phyloP scores from a whole-genome alignment of 331 rosid genomes.

The Acacia pycnantha region DNA sequence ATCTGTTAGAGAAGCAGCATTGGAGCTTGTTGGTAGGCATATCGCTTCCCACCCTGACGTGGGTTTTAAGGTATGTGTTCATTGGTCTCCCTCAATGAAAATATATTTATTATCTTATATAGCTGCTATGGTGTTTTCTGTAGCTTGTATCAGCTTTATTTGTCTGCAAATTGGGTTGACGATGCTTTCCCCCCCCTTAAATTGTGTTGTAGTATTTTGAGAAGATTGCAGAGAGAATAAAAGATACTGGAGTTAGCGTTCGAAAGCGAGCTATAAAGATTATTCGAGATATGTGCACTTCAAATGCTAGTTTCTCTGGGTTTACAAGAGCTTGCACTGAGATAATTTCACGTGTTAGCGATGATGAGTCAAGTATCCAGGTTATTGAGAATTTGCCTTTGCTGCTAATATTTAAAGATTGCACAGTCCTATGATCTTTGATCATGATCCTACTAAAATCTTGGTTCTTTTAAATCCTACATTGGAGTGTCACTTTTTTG shows the following conservation, averaged over 20 bases:
- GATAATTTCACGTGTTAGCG: slow-evolving; percentile 88
- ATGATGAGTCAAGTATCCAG: slow-evolving; percentile 95
- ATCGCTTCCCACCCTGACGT: slow-evolving; percentile 99
- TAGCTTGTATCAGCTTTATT: slow-evolving; percentile 3
- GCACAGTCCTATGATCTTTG: not conserved
- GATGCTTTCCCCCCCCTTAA: not conserved
- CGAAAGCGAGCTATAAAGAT: slow-evolving; percentile 96
- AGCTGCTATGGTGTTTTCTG: slow-evolving; percentile 3
- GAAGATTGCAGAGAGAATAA: slow-evolving; percentile 94
- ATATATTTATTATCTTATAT: not conserved
- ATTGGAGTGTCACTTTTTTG: not conserved
- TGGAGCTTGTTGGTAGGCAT: slow-evolving; percentile 99
- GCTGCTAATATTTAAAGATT: not conserved
- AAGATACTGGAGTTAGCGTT: slow-evolving; percentile 97
- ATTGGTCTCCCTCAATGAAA: slow-evolving; percentile 4
- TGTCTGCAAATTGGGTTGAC: slow-evolving; percentile 19
- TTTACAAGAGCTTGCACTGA: slow-evolving; percentile 88
- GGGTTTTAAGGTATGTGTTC: slow-evolving; percentile 81
- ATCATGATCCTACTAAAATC: not conserved
- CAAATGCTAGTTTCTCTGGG: slow-evolving; percentile 79
- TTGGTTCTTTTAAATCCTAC: not conserved
- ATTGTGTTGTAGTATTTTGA: slow-evolving; percentile 75
- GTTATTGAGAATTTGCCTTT: slow-evolving; percentile 42
- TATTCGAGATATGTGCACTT: slow-evolving; percentile 94
- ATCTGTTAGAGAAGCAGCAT: slow-evolving; percentile 96